Conservation (phyloP, 768 basidiomycete genomes). For the Lactarius deliciosus region DNA sequence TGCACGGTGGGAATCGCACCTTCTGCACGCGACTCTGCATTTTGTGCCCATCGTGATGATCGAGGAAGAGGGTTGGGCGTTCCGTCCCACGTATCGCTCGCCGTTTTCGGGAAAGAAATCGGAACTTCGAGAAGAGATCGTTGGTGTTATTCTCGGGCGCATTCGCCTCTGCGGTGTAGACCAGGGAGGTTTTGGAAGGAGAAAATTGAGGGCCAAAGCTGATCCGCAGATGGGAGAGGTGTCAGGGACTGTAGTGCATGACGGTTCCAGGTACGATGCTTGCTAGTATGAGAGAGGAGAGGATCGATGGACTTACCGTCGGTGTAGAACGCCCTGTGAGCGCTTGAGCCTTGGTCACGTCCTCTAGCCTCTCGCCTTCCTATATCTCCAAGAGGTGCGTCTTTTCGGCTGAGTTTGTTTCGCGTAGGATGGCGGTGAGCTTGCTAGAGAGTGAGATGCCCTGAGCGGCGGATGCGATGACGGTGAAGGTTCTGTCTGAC, state of each 20-base stretch:
- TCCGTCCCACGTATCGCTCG: slow-evolving; percentile 23
- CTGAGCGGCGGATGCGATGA: slow-evolving; percentile 23
- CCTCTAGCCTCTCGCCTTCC: slow-evolving; percentile 29
- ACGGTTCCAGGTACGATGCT: background rate
- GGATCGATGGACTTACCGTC: slow-evolving; percentile 30
- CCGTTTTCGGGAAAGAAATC: slow-evolving; percentile 26
- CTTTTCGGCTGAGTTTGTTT: slow-evolving; percentile 26
- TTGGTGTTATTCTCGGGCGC: slow-evolving; percentile 17
- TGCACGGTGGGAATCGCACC: background rate
- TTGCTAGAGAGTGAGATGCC: slow-evolving; percentile 32
- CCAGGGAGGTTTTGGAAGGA: slow-evolving; percentile 26
- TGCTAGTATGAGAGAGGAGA: background rate
- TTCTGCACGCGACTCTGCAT: background rate
- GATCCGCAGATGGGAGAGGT: slow-evolving; percentile 2
- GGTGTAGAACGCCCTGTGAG: slow-evolving; percentile 33
- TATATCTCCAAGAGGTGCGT: slow-evolving; percentile 35
- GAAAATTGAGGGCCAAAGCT: slow-evolving; percentile 24
- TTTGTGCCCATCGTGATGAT: slow-evolving; percentile 11
- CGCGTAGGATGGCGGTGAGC: slow-evolving; percentile 32
- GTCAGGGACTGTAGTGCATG: background rate
- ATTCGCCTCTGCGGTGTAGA: slow-evolving; percentile 29
- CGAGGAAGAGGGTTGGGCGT: slow-evolving; percentile 25
- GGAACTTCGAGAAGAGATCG: slow-evolving; percentile 26
- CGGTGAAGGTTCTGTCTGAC: slow-evolving; percentile 20
- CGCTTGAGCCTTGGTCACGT: slow-evolving; percentile 27